These are phyloP conservation scores for Candida hispaniensis DNA, from an alignment of 805 yeast species.

Conservation along the genomic window DNA sequence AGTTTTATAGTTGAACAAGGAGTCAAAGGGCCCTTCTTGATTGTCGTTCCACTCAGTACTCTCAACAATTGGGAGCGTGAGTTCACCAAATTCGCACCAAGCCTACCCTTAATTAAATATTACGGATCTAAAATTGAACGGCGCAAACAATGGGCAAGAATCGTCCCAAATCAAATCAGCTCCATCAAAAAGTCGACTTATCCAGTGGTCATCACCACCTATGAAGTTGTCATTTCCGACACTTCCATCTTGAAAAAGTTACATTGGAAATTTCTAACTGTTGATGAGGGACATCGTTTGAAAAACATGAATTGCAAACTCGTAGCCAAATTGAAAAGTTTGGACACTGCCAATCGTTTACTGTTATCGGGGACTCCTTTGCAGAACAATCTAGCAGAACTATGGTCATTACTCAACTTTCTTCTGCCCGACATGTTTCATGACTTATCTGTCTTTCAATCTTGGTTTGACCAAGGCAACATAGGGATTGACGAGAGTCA, in stretches of 20 bases:
- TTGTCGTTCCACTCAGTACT: slow-evolving; percentile 91
- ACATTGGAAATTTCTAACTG: slow-evolving; percentile 74
- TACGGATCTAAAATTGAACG: slow-evolving; percentile 56
- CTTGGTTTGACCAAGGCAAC: slow-evolving; percentile 85
- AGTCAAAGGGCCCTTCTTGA: slow-evolving; percentile 88
- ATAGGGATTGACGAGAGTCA: slow-evolving; percentile 23
- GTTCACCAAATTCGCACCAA: slow-evolving; percentile 62
- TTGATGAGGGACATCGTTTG: slow-evolving; percentile 92
- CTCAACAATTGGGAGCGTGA: slow-evolving; percentile 78
- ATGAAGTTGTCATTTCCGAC: slow-evolving; percentile 70
- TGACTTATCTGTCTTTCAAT: slow-evolving; percentile 79
- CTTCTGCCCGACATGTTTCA: slow-evolving; percentile 88
- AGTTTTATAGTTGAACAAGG: slow-evolving; percentile 67
- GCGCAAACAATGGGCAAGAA: slow-evolving; percentile 25
- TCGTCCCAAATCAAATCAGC: slow-evolving; percentile 4
- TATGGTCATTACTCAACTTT: slow-evolving; percentile 88
- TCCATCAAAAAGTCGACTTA: slow-evolving; percentile 17
- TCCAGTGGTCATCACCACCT: slow-evolving; percentile 65
- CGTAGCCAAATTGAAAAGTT: slow-evolving; percentile 57
- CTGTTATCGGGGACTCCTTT: slow-evolving; percentile 93
- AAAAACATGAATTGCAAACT: slow-evolving; percentile 74
- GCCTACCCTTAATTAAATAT: slow-evolving; percentile 46
- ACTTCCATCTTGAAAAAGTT: slow-evolving; percentile 40
- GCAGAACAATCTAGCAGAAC: slow-evolving; percentile 79
- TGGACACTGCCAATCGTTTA: slow-evolving; percentile 52